Evolutionary conservation across 352 stramenopile genomes (phyloP).

Genomic region (Plasmopara halstedii): DNA sequence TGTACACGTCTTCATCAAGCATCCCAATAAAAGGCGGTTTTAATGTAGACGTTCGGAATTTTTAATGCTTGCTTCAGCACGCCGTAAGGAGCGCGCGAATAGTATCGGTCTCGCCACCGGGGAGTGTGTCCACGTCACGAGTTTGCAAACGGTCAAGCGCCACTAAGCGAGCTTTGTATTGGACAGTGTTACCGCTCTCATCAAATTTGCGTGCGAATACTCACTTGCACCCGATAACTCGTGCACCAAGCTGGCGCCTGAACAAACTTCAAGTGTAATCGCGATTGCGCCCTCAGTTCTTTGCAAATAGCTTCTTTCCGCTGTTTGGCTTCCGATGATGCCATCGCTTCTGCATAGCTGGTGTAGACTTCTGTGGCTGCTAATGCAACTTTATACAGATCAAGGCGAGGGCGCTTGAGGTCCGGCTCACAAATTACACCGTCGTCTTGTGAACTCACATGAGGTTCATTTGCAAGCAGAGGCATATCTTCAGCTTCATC

Average conservation of each 20-base stretch:
- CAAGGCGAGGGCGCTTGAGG: not conserved
- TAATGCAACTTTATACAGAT: not conserved
- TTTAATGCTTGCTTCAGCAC: not conserved
- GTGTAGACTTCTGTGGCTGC: not conserved
- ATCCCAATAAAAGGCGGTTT: slow-evolving; percentile 14
- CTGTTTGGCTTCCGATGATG: not conserved
- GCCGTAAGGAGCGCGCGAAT: slow-evolving; percentile 14
- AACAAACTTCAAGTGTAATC: no score
- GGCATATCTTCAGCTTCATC: no score
- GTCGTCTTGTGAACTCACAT: not conserved
- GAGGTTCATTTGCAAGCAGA: no score
- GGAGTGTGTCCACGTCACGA: slow-evolving; percentile 19
- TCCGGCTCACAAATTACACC: not conserved
- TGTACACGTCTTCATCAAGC: slow-evolving; percentile 4
- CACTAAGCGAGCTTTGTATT: slow-evolving; percentile 25
- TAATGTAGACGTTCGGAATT: not conserved
- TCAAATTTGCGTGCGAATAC: slow-evolving; percentile 15
- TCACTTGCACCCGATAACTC: slow-evolving; percentile 9
- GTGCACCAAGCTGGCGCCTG: not conserved
- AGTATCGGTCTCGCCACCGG: slow-evolving; percentile 18
- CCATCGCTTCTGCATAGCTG: not conserved
- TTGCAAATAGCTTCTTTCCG: not conserved
- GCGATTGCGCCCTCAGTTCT: slow-evolving; percentile 9
- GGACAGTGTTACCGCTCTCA: slow-evolving; percentile 7
- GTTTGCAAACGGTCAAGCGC: slow-evolving; percentile 18